Evolutionary conservation across 805 yeast genomes (phyloP).

Genomic region (Ogataea ramenticola): DNA sequence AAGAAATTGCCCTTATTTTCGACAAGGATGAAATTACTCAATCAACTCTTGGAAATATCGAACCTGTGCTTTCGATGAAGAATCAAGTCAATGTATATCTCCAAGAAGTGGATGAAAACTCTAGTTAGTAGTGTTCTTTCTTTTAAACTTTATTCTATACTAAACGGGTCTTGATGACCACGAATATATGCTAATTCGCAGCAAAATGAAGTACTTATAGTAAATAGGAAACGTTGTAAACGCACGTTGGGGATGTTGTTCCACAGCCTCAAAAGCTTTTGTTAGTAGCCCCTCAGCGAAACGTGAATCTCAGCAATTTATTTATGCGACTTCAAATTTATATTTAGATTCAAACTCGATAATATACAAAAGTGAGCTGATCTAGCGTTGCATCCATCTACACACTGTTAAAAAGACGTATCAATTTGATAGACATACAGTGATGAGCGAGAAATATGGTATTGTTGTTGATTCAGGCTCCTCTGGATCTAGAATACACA

Average conservation of each 20-base stretch:
- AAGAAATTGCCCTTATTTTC: slow-evolving; percentile 47
- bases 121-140: background rate
- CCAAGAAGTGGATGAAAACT: background rate
- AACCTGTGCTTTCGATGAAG: background rate
- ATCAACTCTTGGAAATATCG: slow-evolving; percentile 4
- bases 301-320: no score
- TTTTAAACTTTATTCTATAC: background rate
- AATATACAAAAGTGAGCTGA: no score
- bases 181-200: background rate
- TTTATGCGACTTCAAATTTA: no score
- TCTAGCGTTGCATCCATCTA: no score
- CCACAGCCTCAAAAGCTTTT: no score
- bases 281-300: no score
- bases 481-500: slow-evolving; percentile 83
- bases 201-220: no score
- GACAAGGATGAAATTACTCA: slow-evolving; percentile 33
- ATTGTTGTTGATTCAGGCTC: slow-evolving; percentile 94
- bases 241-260: no score
- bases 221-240: no score
- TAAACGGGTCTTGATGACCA: background rate
- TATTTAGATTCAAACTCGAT: no score
- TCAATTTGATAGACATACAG: no score
- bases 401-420: no score
- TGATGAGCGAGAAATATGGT: slow-evolving; percentile 43
- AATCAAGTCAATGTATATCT: background rate